Percentiles rank a stretch among this genome's conserved stretches.
Conservation (phyloP, 2,329 filamentous ascomycete species). For the Pseudogymnoascus sp. region DNA sequence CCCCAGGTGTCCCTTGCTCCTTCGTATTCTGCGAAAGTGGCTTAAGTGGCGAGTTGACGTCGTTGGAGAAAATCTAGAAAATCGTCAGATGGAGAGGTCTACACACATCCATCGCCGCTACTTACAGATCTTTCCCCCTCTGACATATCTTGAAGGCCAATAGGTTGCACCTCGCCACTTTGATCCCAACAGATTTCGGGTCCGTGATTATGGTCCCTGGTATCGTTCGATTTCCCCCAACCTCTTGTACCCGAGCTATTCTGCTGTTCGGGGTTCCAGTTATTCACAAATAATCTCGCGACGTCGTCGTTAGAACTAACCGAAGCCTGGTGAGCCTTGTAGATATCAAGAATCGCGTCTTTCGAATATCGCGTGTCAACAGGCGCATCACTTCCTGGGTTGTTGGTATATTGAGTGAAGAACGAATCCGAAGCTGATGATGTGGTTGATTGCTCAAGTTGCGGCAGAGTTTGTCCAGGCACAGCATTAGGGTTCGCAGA, state of each 20-base stretch:
- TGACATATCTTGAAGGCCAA: conserved; percentile 66
- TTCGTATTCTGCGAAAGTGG: conserved; percentile 63
- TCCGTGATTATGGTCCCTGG: conserved; percentile 65
- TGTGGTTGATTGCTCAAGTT: conserved; percentile 3
- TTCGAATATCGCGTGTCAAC: conserved; percentile 29
- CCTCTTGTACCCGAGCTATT: conserved; percentile 54
- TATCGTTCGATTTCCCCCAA: conserved; percentile 74
- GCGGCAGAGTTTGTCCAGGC: conserved; percentile 27
- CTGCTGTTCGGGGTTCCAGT: conserved; percentile 70
- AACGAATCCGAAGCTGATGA: conserved; percentile 17
- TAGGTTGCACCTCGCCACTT: conserved; percentile 60
- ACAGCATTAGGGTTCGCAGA: conserved; percentile 47
- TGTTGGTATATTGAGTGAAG: conserved; percentile 25
- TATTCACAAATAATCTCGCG: conserved; percentile 61
- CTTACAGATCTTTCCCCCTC: conserved; percentile 52
- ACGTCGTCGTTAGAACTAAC: conserved; percentile 51
- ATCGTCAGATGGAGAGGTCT: conserved; percentile 19
- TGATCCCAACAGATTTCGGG: conserved; percentile 91
- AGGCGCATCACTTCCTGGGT: conserved; percentile 37
- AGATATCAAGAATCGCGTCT: conserved; percentile 66
- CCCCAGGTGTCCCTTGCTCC: conserved; percentile 48
- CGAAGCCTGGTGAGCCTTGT: conserved; percentile 46
- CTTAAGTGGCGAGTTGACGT: conserved; percentile 92
- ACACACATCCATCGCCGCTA: conserved; percentile 22
- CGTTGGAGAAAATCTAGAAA: conserved; percentile 66